Base-by-base conservation (phyloP, 805 yeast genomes). In the Nakazawaea populi region DNA sequence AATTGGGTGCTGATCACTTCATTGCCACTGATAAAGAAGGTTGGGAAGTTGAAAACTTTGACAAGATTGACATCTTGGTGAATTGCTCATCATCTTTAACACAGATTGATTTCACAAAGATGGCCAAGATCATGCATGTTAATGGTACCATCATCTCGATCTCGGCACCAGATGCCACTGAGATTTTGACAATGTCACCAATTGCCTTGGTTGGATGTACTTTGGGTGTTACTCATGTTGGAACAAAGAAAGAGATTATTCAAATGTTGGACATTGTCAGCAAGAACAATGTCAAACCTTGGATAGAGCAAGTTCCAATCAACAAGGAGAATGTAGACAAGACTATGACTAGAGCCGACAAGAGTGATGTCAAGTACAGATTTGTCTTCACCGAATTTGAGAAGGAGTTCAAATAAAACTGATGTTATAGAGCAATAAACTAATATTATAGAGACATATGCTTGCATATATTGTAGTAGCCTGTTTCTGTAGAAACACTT, bases 251-350 rank as follows among this genome's bases (percentile, higher is more conserved):
- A 46, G 91, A 86, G 68, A 85, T 85, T 58, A 62, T 72, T 44
- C 85, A 83, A 56, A 77, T 87, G 82, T 73, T 87, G 58, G 70
- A 80, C 43, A 62, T 87, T 55, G 87, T 90, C 24, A 79, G 77
- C 24, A 74, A 81, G 57, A 73, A 82, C 58, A 67, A 73, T 41
- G 72, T 85, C 60, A 72, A 69, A 51, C 82, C 88, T 27, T 82
- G 87, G 85, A 74, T 78, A 48, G 89, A 85, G 67, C 70, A 72
- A 30, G 68, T 85, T 46, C 78, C 80, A 30, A 73, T 83, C 56
- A 66, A 70, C 48, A 82, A 72, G 56, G 77, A 68, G 43, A 77
- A 77, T 58, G 79, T 80, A 46, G 70, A 74, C 37, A 69, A 74
- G 57, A 87, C 82, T 3, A 73, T 84, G 63, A 73, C 74, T 42